Conservation (phyloP, 2,329 filamentous ascomycete species). For the Rhexocercosporidium sp. region DNA sequence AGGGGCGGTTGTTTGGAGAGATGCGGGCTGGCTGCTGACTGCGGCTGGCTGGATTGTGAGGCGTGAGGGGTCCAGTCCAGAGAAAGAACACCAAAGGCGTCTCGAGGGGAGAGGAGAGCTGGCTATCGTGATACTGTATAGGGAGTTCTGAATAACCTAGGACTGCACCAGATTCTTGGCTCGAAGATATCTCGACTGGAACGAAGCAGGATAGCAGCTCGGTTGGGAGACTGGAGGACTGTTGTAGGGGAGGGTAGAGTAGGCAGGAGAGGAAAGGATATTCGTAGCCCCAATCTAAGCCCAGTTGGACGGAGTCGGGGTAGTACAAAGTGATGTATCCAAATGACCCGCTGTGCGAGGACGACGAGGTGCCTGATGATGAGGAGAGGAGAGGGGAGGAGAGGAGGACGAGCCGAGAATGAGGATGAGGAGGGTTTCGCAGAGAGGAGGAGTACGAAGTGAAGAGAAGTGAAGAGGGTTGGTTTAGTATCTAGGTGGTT, state of each 20-base stretch:
- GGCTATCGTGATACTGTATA: background rate
- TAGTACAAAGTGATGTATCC: constrained; percentile 19
- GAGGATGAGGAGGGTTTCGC: background rate
- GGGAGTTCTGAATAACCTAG: background rate
- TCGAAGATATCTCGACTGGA: background rate
- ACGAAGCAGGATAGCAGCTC: background rate
- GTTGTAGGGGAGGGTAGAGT: background rate
- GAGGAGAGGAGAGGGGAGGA: too few species aligned
- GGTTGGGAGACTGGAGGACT: background rate
- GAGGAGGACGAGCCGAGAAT: too few species aligned
- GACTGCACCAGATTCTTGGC: background rate
- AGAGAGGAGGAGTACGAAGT: background rate
- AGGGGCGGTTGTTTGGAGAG: background rate
- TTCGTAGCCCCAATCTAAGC: constrained; percentile 7
- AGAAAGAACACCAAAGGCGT: background rate
- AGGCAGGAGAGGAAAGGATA: background rate
- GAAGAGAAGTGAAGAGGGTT: background rate
- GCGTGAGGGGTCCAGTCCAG: background rate
- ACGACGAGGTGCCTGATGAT: background rate
- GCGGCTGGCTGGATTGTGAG: background rate
- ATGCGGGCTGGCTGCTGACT: background rate
- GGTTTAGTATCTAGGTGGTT: background rate
- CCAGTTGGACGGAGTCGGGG: background rate
- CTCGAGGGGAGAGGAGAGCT: background rate
- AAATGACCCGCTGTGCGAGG: constrained; percentile 9